Percentiles rank a stretch among this genome's conserved stretches.
These are phyloP conservation scores for Stagonosporopsis rhizophila DNA, from an alignment of 2,329 filamentous ascomycete species.

Conservation along the genomic window DNA sequence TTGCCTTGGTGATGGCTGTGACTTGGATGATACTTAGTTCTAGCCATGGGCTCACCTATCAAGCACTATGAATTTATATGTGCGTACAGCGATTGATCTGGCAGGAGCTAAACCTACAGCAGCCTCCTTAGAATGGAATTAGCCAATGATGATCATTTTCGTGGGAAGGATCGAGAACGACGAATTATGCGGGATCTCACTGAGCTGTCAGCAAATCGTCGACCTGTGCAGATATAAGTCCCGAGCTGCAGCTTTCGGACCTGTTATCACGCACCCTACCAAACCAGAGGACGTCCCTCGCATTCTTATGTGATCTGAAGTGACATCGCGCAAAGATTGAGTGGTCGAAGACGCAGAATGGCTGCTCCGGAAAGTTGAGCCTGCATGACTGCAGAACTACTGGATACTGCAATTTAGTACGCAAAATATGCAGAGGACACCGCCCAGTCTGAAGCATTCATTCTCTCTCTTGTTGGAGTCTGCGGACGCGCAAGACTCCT, in stretches of 20 bases:
- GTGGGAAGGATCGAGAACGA: no score
- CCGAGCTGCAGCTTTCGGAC: no score
- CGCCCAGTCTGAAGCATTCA: background rate
- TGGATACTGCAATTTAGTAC: background rate
- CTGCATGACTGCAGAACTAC: background rate
- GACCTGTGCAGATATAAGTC: no score
- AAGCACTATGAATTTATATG: background rate
- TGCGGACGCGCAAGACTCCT: background rate
- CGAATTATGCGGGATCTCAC: no score
- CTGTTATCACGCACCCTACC: no score
- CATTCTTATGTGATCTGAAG: background rate
- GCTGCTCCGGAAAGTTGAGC: background rate
- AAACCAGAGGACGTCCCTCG: background rate
- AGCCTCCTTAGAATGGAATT: no score
- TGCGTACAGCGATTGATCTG: background rate
- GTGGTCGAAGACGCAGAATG: background rate
- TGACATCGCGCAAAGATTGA: background rate
- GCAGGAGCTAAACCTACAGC: no score
- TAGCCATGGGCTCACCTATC: background rate
- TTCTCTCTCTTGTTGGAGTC: background rate
- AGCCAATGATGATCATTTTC: background rate
- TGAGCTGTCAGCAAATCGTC: no score
- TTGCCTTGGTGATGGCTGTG: background rate
- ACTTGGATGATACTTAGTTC: background rate
- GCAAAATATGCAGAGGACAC: background rate